Base-by-base conservation (phyloP, 257 asterid species). In the Galeopsis tetrahit region DNA sequence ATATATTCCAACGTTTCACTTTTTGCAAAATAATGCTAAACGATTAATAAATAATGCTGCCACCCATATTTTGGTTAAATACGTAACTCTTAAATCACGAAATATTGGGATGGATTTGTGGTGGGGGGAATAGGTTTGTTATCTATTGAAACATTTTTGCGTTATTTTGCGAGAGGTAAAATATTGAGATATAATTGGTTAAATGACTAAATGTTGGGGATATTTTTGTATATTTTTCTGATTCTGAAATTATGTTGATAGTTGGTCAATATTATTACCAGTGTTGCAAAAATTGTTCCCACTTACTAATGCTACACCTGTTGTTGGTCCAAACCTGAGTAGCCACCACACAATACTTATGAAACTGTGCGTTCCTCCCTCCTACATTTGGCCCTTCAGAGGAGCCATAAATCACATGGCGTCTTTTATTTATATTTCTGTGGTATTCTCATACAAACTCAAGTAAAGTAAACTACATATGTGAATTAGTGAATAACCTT, bases 221-320 rank as follows among this genome's bases (percentile, higher is more conserved):
- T n/a, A 49, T 49, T n/a, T 49, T 49, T 49, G 56, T 49, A 48
- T 13, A 48, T 48, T 48, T 44, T 44, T 48, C 55, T 13, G 17
- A 48, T 52, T 15, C 10, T 52, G 7, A 62, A 69, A 71, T 78
- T 42, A 17, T 51, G 11, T 34, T 34, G 38, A 43, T 73, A 33
- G 66, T 43, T 72, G 39, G 35, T 68, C 39, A 68, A 46, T 44
- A 44, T 79, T 34, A 39, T 43, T 44, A 14, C 46, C 61, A 43
- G 32, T 65, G 64, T 10, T 40, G 43, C 51, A 61, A 43, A 66
- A 34, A 31, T 15, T 70, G 61, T 40, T 70, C 73, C 17, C 17
- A 39, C 44, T 44, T 40, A 17, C 21, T 35, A 33, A 46, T 79
- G 62, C 46, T 76, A 17, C 48, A 66, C 4, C 10, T 70, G n/a